These are phyloP conservation scores for Rhynchosporium secalis DNA, from an alignment of 2,329 filamentous ascomycete genomes.

Conservation along the genomic window DNA sequence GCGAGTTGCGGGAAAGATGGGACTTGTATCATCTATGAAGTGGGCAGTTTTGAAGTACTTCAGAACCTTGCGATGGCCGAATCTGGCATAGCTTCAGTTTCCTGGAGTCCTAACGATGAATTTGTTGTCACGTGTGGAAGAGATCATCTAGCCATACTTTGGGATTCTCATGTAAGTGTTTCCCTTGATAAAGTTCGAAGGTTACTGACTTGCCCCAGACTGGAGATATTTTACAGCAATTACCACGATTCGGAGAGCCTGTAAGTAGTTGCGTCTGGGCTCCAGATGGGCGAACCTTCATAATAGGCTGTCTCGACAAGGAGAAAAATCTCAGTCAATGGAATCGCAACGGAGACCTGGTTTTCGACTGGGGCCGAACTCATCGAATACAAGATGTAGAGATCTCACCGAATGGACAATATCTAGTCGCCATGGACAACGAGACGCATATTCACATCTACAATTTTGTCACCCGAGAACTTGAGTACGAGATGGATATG, in stretches of 20 bases:
- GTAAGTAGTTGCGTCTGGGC: conserved; percentile 92
- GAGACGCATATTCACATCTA: conserved; percentile 75
- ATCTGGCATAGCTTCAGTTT: conserved; percentile 72
- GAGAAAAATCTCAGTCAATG: conserved; percentile 68
- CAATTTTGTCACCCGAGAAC: conserved; percentile 71
- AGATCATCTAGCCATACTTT: conserved; percentile 72
- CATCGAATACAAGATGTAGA: conserved; percentile 82
- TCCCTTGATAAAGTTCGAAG: neutral
- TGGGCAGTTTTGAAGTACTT: conserved; percentile 64
- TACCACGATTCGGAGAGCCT: conserved; percentile 75
- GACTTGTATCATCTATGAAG: conserved; percentile 79
- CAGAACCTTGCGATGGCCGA: conserved; percentile 65
- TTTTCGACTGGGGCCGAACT: conserved; percentile 66
- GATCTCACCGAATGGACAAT: conserved; percentile 77
- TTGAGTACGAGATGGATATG: conserved; percentile 72
- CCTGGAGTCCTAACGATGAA: conserved; percentile 90
- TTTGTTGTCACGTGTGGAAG: conserved; percentile 82
- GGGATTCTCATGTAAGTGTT: conserved; percentile 65
- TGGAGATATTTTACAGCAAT: conserved; percentile 61
- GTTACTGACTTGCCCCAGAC: conserved; percentile 48
- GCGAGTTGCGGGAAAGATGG: conserved; percentile 80
- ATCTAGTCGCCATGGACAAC: conserved; percentile 76
- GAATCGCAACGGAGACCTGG: conserved; percentile 60
- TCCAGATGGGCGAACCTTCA: conserved; percentile 72
- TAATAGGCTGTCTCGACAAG: conserved; percentile 75